Evolutionary conservation across 1,284 basidiomycete genomes (phyloP).

Genomic region (Heterobasidion annosum): DNA sequence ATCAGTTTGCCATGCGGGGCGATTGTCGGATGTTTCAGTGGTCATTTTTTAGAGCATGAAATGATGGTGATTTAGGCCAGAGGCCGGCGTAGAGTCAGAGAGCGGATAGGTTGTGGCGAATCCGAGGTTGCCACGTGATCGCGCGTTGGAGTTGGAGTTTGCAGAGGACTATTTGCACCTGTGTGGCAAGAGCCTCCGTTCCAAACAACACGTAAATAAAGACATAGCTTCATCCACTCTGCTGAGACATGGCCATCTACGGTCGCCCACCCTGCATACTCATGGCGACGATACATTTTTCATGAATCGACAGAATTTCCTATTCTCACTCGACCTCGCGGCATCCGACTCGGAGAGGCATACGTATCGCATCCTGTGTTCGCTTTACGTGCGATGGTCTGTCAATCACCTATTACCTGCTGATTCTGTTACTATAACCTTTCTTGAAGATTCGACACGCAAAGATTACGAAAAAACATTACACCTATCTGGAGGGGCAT

Average conservation of each 20-base stretch:
- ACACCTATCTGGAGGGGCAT: too few species aligned
- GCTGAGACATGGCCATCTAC: background rate
- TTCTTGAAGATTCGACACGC: too few species aligned
- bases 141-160: background rate
- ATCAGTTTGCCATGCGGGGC: slow-evolving; percentile 37
- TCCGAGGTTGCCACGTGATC: background rate
- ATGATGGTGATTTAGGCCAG: background rate
- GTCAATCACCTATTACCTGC: too few species aligned
- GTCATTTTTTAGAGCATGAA: background rate
- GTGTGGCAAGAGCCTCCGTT: background rate
- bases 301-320: too few species aligned
- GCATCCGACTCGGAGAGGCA: too few species aligned
- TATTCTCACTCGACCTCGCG: too few species aligned
- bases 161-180: background rate
- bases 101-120: background rate
- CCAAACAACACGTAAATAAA: background rate
- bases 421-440: too few species aligned
- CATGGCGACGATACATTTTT: background rate
- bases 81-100: background rate
- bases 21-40: background rate
- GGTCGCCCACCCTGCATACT: background rate
- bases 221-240: background rate
- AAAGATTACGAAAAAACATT: too few species aligned
- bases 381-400: too few species aligned
- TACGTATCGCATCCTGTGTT: too few species aligned